phyloP scores from a whole-genome alignment of 2,329 filamentous ascomycete species.

The Onygenales sp. region DNA sequence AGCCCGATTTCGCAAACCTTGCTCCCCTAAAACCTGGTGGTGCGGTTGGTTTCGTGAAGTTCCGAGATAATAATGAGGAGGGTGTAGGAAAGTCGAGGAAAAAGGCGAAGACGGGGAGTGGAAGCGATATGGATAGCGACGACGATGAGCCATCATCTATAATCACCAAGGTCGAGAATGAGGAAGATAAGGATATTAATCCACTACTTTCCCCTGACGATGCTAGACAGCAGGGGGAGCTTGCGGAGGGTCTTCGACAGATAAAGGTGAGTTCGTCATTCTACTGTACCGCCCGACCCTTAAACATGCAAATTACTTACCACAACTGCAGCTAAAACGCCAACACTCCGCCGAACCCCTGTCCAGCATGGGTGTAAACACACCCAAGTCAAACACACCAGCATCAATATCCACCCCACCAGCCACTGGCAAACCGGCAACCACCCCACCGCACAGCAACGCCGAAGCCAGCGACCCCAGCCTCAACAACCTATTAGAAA shows the following conservation, averaged over 20 bases:
- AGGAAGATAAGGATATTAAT: slow-evolving; percentile 41
- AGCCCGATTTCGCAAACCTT: slow-evolving; percentile 75
- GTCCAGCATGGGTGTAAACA: slow-evolving; percentile 26
- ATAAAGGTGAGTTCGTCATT: slow-evolving; percentile 48
- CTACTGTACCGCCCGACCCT: background rate
- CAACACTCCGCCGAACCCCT: slow-evolving; percentile 54
- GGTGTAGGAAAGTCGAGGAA: slow-evolving; percentile 50
- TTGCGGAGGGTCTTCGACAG: slow-evolving; percentile 55
- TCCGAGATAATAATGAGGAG: slow-evolving; percentile 58
- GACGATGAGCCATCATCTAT: slow-evolving; percentile 57
- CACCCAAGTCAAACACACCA: slow-evolving; percentile 32
- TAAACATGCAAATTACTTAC: background rate
- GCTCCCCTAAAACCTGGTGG: slow-evolving; percentile 78
- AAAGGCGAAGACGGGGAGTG: slow-evolving; percentile 45
- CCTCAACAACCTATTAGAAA: slow-evolving; percentile 5
- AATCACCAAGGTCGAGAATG: slow-evolving; percentile 55
- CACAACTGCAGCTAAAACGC: slow-evolving; percentile 48
- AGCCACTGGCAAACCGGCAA: slow-evolving; percentile 20
- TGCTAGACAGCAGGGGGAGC: slow-evolving; percentile 48
- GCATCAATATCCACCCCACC: slow-evolving; percentile 29
- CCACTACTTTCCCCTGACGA: slow-evolving; percentile 50
- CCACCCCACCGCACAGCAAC: slow-evolving; percentile 23
- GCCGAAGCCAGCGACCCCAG: slow-evolving; percentile 8
- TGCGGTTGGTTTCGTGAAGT: slow-evolving; percentile 80
- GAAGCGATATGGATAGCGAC: slow-evolving; percentile 66